A percentile compares a stretch with the other conserved stretches of the same genome.
Conservation (phyloP, 1,139 yeast species). For the Candida neerlandica region DNA sequence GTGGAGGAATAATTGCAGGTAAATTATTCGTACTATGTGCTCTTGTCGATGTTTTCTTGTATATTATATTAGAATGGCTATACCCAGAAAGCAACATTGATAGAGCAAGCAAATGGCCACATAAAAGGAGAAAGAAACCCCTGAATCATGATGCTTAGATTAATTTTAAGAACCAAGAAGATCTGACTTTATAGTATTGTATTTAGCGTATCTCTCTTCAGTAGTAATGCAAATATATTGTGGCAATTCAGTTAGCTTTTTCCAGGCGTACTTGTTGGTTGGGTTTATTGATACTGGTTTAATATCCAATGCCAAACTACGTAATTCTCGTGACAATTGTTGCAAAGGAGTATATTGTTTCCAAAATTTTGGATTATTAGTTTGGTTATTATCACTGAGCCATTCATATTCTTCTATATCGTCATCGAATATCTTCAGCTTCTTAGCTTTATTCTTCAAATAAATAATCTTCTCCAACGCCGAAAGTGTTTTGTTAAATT, state of each 20-base stretch:
- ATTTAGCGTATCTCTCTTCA: slow-evolving; percentile 17
- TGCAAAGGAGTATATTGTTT: slow-evolving; percentile 11
- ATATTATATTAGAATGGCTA: slow-evolving; percentile 63
- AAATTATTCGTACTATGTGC: slow-evolving; percentile 75
- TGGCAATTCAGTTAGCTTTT: slow-evolving; percentile 20
- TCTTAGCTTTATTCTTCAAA: slow-evolving; percentile 29
- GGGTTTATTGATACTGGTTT: slow-evolving; percentile 11
- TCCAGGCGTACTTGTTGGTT: slow-evolving; percentile 9
- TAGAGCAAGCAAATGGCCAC: slow-evolving; percentile 77
- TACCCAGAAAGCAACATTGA: slow-evolving; percentile 75
- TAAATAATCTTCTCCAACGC: slow-evolving; percentile 40
- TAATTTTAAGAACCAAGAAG: slow-evolving; percentile 3
- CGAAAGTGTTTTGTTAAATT: slow-evolving; percentile 29
- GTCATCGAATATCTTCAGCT: slow-evolving; percentile 1
- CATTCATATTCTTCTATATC: slow-evolving; percentile 19
- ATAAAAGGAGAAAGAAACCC: slow-evolving; percentile 16
- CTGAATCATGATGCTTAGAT: background rate
- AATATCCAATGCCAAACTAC: slow-evolving; percentile 19
- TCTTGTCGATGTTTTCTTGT: slow-evolving; percentile 74
- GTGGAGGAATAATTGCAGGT: slow-evolving; percentile 85
- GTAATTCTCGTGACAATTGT: slow-evolving; percentile 18
- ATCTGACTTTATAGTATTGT: slow-evolving; percentile 9
- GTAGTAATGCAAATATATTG: slow-evolving; percentile 19
- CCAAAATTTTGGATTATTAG: background rate
- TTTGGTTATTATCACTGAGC: slow-evolving; percentile 17